Percentiles rank a stretch among this genome's conserved stretches.
Evolutionary conservation across 768 basidiomycete species (phyloP).

Genomic region (Panus rudis): DNA sequence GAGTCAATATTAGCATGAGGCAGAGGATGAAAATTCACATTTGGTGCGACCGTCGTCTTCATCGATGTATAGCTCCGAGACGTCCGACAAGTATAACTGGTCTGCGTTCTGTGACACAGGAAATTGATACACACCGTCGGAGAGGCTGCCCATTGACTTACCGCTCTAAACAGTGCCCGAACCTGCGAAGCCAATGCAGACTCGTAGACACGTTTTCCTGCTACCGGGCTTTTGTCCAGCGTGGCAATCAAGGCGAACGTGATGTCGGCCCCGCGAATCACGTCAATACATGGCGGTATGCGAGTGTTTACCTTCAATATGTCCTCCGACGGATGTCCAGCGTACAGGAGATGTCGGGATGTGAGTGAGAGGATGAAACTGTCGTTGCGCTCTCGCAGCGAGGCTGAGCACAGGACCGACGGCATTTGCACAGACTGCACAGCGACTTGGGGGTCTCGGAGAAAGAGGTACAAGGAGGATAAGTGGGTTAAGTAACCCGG

Average conservation of each 20-base stretch:
- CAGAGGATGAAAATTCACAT: constrained; percentile 24
- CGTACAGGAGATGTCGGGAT: constrained; percentile 37
- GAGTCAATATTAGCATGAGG: constrained; percentile 8
- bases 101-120: constrained; percentile 43
- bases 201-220: constrained; percentile 31
- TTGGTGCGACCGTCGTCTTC: constrained; percentile 35
- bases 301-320: constrained; percentile 27
- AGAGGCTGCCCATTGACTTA: constrained; percentile 10
- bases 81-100: constrained; percentile 47
- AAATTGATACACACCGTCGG: constrained; percentile 1
- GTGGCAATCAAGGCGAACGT: constrained; percentile 48
- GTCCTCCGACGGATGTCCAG: constrained; percentile 23
- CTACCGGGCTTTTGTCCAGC: constrained; percentile 36
- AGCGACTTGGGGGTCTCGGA: not conserved
- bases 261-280: constrained; percentile 43
- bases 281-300: constrained; percentile 35
- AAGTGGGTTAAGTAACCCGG: constrained; percentile 9
- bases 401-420: constrained; percentile 17
- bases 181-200: constrained; percentile 49
- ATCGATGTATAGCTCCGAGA: constrained; percentile 49
- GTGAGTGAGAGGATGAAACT: constrained; percentile 39
- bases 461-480: constrained; percentile 3
- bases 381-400: constrained; percentile 37
- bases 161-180: too few species aligned
- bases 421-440: constrained; percentile 15